phyloP scores from a whole-genome alignment of 805 yeast species.

The Limtongia smithiae region DNA sequence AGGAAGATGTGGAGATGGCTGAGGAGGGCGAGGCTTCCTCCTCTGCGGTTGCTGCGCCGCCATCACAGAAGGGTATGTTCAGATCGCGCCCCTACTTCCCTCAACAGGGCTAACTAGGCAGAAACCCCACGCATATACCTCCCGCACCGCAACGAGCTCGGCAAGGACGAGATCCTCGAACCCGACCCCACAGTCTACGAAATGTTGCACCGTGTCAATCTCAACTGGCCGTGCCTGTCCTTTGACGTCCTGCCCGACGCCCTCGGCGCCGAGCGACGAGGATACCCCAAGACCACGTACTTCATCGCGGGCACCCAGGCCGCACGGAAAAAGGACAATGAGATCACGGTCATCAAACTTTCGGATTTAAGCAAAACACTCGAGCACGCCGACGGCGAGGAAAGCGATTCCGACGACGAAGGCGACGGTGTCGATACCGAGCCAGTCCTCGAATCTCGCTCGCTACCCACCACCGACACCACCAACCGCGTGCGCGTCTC shows the following conservation, averaged over 20 bases:
- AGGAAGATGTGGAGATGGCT: slow-evolving; percentile 47
- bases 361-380: slow-evolving; percentile 80
- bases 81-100: too few relatives aligned
- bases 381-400: slow-evolving; percentile 76
- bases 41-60: slow-evolving; percentile 31
- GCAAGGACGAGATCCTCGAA: slow-evolving; percentile 92
- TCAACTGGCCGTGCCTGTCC: slow-evolving; percentile 97
- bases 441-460: slow-evolving; percentile 83
- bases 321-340: slow-evolving; percentile 78
- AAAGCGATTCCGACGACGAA: slow-evolving; percentile 70
- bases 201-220: slow-evolving; percentile 88
- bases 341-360: slow-evolving; percentile 76
- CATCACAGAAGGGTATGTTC: slow-evolving; percentile 38
- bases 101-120: slow-evolving; percentile 33
- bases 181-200: slow-evolving; percentile 96
- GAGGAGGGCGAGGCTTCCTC: slow-evolving; percentile 28
- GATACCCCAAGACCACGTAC: slow-evolving; percentile 82
- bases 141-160: slow-evolving; percentile 86
- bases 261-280: slow-evolving; percentile 82
- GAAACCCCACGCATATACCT: slow-evolving; percentile 58
- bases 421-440: slow-evolving; percentile 51
- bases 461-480: slow-evolving; percentile 71
- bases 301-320: slow-evolving; percentile 95
- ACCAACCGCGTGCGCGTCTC: slow-evolving; percentile 85
- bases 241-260: slow-evolving; percentile 83